These are phyloP conservation scores for Ophiocordyceps camponoti-floridani DNA, from an alignment of 2,329 filamentous ascomycete genomes.

Conservation along the genomic window DNA sequence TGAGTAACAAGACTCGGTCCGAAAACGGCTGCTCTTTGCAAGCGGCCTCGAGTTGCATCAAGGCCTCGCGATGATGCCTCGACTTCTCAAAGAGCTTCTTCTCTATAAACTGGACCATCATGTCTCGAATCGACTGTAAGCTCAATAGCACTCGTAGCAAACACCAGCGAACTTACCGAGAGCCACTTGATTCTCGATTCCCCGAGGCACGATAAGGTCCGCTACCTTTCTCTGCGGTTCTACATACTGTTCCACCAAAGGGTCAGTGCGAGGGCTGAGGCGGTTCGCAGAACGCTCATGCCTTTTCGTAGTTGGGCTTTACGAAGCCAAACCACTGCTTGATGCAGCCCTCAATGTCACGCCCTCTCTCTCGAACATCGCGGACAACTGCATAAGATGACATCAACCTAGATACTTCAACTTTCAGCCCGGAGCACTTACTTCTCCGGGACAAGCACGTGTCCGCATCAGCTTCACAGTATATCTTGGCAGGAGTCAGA, in stretches of 20 bases:
- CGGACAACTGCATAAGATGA: slow-evolving; percentile 42
- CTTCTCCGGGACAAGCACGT: slow-evolving; percentile 79
- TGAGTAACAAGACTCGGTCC: slow-evolving; percentile 53
- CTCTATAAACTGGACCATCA: slow-evolving; percentile 88
- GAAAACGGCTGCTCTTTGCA: slow-evolving; percentile 57
- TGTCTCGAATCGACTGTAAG: slow-evolving; percentile 30
- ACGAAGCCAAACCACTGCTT: slow-evolving; percentile 97
- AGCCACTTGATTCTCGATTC: slow-evolving; percentile 85
- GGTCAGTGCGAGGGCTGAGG: background rate
- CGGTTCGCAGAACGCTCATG: slow-evolving; percentile 7
- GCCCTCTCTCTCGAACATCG: slow-evolving; percentile 74
- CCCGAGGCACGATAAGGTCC: slow-evolving; percentile 89
- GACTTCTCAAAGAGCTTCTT: slow-evolving; percentile 79
- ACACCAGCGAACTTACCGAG: slow-evolving; percentile 37
- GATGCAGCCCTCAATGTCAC: slow-evolving; percentile 87
- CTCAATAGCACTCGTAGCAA: background rate
- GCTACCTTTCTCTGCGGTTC: slow-evolving; percentile 80
- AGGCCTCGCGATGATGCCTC: slow-evolving; percentile 58
- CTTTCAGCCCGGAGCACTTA: slow-evolving; percentile 22
- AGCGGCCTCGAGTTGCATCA: slow-evolving; percentile 57
- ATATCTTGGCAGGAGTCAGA: slow-evolving; percentile 41
- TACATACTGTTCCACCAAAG: slow-evolving; percentile 41
- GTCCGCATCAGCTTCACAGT: slow-evolving; percentile 90
- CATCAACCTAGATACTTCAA: background rate
- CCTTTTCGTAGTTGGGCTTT: slow-evolving; percentile 87